A percentile compares a stretch with the other conserved stretches of the same genome.
Evolutionary conservation across 192 early-diverging fungal genomes (phyloP).

Genomic region (Martensiomyces pterosporus): DNA sequence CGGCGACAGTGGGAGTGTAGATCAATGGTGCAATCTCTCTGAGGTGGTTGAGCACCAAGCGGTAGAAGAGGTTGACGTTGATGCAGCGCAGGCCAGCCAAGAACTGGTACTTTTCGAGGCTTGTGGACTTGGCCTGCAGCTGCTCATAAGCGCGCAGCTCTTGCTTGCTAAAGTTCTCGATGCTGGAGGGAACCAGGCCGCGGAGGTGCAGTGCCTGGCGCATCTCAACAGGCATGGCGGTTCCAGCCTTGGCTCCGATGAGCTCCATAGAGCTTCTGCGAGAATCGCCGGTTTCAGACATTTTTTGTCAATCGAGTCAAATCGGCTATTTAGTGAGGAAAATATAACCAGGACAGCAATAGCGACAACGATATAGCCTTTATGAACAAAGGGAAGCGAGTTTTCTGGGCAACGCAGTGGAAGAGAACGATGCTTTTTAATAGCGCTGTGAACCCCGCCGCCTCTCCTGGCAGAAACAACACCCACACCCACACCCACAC

Average conservation of each 20-base stretch:
- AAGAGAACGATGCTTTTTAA: no score
- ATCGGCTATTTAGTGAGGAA: no score
- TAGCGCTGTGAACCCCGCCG: no score
- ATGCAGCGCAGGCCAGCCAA: slow-evolving; percentile 69
- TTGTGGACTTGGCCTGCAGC: slow-evolving; percentile 59
- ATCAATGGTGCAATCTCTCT: slow-evolving; percentile 69
- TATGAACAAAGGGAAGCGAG: no score
- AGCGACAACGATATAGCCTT: no score
- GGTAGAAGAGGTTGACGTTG: slow-evolving; percentile 76
- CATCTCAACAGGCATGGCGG: slow-evolving; percentile 42
- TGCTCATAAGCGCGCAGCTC: slow-evolving; percentile 65
- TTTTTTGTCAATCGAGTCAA: no score
- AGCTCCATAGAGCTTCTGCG: slow-evolving; percentile 50
- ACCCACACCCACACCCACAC: no score
- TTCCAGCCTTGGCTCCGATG: slow-evolving; percentile 34
- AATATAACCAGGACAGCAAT: no score
- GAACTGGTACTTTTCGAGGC: slow-evolving; percentile 79
- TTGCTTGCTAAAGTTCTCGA: slow-evolving; percentile 71
- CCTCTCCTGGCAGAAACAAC: no score
- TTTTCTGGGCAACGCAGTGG: no score
- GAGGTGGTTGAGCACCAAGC: slow-evolving; percentile 65
- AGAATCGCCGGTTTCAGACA: slow-evolving; percentile 21
- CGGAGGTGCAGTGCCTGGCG: slow-evolving; percentile 58
- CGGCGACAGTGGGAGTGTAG: slow-evolving; percentile 73
- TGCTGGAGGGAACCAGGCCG: slow-evolving; percentile 64